Evolutionary conservation across 1,139 yeast genomes (phyloP).

Genomic region (Pichia sp.): DNA sequence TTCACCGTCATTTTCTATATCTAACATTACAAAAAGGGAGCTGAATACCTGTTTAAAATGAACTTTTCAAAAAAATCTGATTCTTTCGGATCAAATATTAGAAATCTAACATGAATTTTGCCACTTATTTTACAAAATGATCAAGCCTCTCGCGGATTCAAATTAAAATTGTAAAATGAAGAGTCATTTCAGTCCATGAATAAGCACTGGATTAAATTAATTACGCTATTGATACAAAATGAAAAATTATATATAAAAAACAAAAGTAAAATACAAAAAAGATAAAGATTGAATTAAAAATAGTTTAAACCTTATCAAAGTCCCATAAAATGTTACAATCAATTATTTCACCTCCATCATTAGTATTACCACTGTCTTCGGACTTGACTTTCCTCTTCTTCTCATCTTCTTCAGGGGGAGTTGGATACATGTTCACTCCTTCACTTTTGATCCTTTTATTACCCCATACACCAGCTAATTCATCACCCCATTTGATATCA

Average conservation of each 20-base stretch:
- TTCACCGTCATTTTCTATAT: no score
- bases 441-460: not conserved
- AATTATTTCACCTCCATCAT: not conserved
- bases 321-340: constrained; percentile 23
- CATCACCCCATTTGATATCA: constrained; percentile 3
- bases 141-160: no score
- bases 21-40: no score
- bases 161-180: no score
- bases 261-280: not conserved
- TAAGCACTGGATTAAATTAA: no score
- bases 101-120: no score
- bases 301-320: constrained; percentile 17
- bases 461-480: constrained; percentile 9
- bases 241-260: not conserved
- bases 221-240: not conserved
- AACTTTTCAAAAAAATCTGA: no score
- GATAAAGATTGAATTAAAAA: not conserved
- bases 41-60: no score
- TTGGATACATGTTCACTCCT: constrained; percentile 21
- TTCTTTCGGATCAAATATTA: no score
- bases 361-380: not conserved
- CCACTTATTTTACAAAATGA: no score
- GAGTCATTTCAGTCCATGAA: no score
- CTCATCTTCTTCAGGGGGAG: constrained; percentile 29
- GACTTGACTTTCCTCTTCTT: constrained; percentile 1